phyloP scores from a whole-genome alignment of 495 filamentous ascomycete genomes.

The Xylaria longipes region DNA sequence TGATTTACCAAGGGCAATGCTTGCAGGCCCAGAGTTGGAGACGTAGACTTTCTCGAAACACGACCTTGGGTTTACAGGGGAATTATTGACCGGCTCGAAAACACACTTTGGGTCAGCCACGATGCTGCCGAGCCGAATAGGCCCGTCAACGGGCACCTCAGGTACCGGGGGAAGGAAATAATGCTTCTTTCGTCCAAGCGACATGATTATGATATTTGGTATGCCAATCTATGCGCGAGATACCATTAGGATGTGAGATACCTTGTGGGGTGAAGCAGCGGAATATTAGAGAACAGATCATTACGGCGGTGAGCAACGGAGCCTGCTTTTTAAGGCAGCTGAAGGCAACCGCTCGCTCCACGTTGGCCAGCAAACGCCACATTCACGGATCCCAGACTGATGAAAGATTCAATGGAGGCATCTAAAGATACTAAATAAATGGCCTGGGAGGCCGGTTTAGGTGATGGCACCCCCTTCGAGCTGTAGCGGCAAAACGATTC shows the following conservation, averaged over 20 bases:
- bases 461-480: neutral
- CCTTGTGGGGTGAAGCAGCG: neutral
- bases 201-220: neutral
- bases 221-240: neutral
- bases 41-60: neutral
- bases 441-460: neutral
- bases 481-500: neutral
- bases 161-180: neutral
- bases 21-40: neutral
- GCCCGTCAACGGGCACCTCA: neutral
- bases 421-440: neutral
- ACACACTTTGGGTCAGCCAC: neutral
- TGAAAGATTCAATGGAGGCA: neutral
- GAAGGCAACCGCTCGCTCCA: neutral
- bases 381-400: neutral
- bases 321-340: neutral
- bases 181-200: neutral
- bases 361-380: neutral
- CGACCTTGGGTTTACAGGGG: neutral
- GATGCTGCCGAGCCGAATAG: neutral
- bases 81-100: neutral
- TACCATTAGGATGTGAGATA: neutral
- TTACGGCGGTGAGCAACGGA: neutral
- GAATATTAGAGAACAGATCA: neutral
- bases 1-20: neutral